Percentiles rank a stretch among this genome's conserved stretches.
Conservation (phyloP, 257 asterid genomes). For the Plectranthus barbatus region DNA sequence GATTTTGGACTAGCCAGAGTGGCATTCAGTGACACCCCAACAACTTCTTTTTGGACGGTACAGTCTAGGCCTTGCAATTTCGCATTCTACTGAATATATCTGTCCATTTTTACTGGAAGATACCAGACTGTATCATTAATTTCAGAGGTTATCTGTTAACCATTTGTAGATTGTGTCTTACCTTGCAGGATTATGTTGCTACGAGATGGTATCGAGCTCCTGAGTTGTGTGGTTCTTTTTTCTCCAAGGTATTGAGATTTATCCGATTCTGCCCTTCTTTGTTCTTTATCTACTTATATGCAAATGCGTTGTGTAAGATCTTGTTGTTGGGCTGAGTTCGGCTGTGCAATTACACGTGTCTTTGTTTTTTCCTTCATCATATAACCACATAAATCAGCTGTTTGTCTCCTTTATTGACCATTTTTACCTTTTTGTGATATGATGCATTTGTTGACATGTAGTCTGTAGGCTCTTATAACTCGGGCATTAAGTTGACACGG, state of each 20-base stretch:
- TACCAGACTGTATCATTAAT: neutral
- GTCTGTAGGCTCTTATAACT: no score
- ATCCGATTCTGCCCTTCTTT: neutral
- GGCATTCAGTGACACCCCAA: conserved; percentile 80
- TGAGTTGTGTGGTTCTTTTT: conserved; percentile 93
- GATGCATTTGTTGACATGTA: no score
- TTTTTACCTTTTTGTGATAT: no score
- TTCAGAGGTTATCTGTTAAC: neutral
- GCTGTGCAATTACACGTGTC: no score
- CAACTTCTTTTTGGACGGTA: conserved; percentile 65
- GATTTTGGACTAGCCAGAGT: conserved; percentile 95
- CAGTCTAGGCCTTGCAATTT: neutral
- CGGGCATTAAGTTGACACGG: no score
- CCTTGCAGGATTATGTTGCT: conserved; percentile 90
- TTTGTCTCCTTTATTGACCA: no score
- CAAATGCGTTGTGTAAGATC: neutral
- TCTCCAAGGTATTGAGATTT: conserved; percentile 61
- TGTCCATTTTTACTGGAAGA: neutral
- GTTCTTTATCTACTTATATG: conserved; percentile 1
- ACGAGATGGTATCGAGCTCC: conserved; percentile 99
- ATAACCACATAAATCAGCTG: no score
- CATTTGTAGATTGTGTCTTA: conserved; percentile 4
- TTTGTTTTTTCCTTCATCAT: no score
- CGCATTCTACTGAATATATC: neutral
- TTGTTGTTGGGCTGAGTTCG: no score